Base-by-base conservation (phyloP, 2,329 filamentous ascomycete genomes). In the Blastomyces silverae region DNA sequence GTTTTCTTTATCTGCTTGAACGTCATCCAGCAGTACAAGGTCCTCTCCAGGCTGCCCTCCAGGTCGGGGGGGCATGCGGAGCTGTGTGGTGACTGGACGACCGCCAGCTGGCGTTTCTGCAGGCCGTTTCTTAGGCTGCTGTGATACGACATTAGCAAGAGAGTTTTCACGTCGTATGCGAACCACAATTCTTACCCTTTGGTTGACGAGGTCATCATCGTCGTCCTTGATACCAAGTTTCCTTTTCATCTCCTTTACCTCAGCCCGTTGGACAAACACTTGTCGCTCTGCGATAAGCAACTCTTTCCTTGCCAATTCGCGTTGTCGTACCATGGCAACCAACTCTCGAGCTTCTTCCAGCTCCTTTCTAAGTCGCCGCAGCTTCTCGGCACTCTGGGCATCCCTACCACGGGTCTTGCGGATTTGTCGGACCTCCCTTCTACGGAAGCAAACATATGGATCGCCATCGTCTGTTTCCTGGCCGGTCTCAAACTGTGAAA, bases 361-460 rank as follows among this genome's bases (percentile, higher is more conserved):
- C 80, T 99, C 93, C 71, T 89, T 89, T 64, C 94, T 88, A 73
- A 99, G 81, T 75, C 90, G 91, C 81, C 94, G 94, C 70, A 99
- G 84, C 77, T 96, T 97, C 75, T 99, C 94, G 64, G 90, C 91
- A 71, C 93, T 91, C 78, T 96, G 93, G 46, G 91, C 91, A 80
- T 99, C 94, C 73, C 94, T 87, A 70, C 91, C 91, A 73, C 94
- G 86, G 48, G 94, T 99, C 80, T 97, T 99, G 71, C 94, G 89
- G 61, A 92, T 93, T 76, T 96, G 91, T 65, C 94, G 89, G 58
- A 96, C 90, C 78, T 99, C 94, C 68, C 94, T 90, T 71, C 94
- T 87, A 74, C 94, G 87, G 85, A 99, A 99, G 79, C 94, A 99
- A 72, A 99, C 92, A 79, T 96, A 99, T 60, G 94, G 94, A 78